These are phyloP conservation scores for Quercus tomentella DNA, from an alignment of 331 rosid genomes.

Conservation along the genomic window DNA sequence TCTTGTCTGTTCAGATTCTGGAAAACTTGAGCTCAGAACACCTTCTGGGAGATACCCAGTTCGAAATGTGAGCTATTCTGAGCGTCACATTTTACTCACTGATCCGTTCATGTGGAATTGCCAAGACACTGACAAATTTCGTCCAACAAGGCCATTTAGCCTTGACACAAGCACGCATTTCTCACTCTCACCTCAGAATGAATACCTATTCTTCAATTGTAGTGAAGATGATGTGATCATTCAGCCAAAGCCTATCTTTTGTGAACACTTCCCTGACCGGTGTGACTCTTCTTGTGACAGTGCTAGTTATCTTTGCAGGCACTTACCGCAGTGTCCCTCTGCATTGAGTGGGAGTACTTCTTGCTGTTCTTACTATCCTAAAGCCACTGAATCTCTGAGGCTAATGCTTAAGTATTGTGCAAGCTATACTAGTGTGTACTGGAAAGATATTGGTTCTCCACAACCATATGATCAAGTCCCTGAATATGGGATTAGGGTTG, in stretches of 20 bases:
- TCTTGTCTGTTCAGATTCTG: slow-evolving; percentile 48
- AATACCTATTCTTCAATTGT: slow-evolving; percentile 90
- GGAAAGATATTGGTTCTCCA: slow-evolving; percentile 80
- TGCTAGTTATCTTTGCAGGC: slow-evolving; percentile 87
- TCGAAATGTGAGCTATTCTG: slow-evolving; percentile 57
- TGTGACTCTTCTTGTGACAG: slow-evolving; percentile 93
- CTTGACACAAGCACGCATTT: slow-evolving; percentile 73
- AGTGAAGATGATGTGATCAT: slow-evolving; percentile 65
- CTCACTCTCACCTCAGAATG: slow-evolving; percentile 67
- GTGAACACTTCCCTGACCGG: slow-evolving; percentile 70
- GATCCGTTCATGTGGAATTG: slow-evolving; percentile 95
- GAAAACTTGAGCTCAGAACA: slow-evolving; percentile 68
- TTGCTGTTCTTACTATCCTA: slow-evolving; percentile 87
- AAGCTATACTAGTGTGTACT: slow-evolving; percentile 76
- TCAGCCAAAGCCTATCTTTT: slow-evolving; percentile 78
- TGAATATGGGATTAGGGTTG: slow-evolving; percentile 78
- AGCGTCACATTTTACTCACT: slow-evolving; percentile 70
- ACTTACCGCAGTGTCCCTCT: slow-evolving; percentile 66
- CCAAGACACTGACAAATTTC: slow-evolving; percentile 54
- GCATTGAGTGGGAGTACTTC: slow-evolving; percentile 38
- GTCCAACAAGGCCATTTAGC: slow-evolving; percentile 73
- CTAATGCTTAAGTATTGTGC: slow-evolving; percentile 77
- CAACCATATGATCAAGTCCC: slow-evolving; percentile 82
- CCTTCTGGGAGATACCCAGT: slow-evolving; percentile 80
- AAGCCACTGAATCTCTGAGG: slow-evolving; percentile 76